These are phyloP conservation scores for Lithohypha guttulata DNA, from an alignment of 2,329 filamentous ascomycete genomes.

Conservation along the genomic window DNA sequence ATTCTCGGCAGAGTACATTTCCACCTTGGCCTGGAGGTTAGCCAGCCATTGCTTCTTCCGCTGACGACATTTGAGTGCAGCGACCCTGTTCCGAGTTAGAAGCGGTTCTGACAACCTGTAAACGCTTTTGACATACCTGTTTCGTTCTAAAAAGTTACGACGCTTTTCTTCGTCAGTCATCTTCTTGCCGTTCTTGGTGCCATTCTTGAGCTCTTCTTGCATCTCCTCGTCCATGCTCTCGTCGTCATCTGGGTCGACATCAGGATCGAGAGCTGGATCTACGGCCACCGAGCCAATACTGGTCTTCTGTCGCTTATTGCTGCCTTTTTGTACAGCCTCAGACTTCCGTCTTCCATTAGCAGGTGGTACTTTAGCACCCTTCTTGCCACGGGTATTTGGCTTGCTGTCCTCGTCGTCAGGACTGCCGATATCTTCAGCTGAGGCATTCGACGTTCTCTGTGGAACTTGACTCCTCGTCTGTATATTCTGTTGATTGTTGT, in stretches of 20 bases:
- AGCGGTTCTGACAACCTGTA: not conserved
- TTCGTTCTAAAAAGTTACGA: conserved; percentile 93
- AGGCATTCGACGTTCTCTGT: conserved; percentile 36
- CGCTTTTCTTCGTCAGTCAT: conserved; percentile 99
- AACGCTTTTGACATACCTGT: conserved; percentile 54
- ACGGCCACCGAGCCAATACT: conserved; percentile 35
- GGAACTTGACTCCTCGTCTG: conserved; percentile 34
- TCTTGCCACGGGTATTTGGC: conserved; percentile 56
- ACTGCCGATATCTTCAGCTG: conserved; percentile 61
- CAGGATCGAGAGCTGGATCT: conserved; percentile 32
- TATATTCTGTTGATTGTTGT: conserved; percentile 40
- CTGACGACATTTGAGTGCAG: conserved; percentile 91
- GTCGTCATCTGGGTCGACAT: conserved; percentile 46
- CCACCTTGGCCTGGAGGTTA: conserved; percentile 88
- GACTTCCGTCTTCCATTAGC: conserved; percentile 67
- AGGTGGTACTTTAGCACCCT: conserved; percentile 47
- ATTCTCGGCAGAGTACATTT: conserved; percentile 84
- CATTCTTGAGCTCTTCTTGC: conserved; percentile 24
- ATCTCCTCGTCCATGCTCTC: conserved; percentile 47
- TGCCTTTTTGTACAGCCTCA: conserved; percentile 53
- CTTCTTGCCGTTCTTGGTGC: conserved; percentile 49
- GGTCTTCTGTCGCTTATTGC: conserved; percentile 64
- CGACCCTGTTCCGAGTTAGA: conserved; percentile 54
- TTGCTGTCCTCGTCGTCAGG: conserved; percentile 54
- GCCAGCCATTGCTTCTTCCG: conserved; percentile 98